These are phyloP conservation scores for Colletotrichum sublineola DNA, from an alignment of 2,329 filamentous ascomycete species.

Conservation along the genomic window DNA sequence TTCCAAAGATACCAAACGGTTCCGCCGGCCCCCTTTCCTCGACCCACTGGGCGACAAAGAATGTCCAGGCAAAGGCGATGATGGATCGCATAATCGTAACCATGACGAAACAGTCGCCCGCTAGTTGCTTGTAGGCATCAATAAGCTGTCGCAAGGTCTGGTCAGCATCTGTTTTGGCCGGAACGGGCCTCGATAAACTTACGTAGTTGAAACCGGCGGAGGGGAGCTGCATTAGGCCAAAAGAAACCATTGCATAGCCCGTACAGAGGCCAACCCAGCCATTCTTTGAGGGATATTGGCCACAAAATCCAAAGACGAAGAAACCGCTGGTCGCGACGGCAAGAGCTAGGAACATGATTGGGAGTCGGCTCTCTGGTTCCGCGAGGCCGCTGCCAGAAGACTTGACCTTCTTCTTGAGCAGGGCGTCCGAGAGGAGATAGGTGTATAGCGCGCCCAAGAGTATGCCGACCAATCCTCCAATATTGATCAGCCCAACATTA, in stretches of 20 bases:
- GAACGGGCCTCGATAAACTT: conserved; percentile 41
- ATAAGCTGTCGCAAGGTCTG: conserved; percentile 56
- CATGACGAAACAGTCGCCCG: conserved; percentile 66
- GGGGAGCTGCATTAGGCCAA: conserved; percentile 56
- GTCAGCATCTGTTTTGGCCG: neutral
- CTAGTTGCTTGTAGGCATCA: conserved; percentile 61
- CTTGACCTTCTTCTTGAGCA: conserved; percentile 45
- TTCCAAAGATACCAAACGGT: conserved; percentile 66
- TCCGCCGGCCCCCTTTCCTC: conserved; percentile 56
- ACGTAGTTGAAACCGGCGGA: conserved; percentile 57
- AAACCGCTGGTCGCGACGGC: conserved; percentile 50
- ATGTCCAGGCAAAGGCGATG: conserved; percentile 67
- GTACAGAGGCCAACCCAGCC: conserved; percentile 53
- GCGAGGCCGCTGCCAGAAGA: conserved; percentile 47
- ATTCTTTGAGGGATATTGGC: conserved; percentile 48
- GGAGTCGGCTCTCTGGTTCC: conserved; percentile 52
- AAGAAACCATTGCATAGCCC: conserved; percentile 53
- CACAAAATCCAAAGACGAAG: conserved; percentile 55
- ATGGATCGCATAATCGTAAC: conserved; percentile 63
- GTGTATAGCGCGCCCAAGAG: conserved; percentile 49
- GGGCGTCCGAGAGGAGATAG: conserved; percentile 45
- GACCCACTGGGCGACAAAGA: conserved; percentile 65
- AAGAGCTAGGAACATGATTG: conserved; percentile 49
- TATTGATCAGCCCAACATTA: conserved; percentile 52
- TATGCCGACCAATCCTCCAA: conserved; percentile 51